These are phyloP conservation scores for Teratosphaeria epicoccoides DNA, from an alignment of 2,329 filamentous ascomycete species.

Conservation along the genomic window DNA sequence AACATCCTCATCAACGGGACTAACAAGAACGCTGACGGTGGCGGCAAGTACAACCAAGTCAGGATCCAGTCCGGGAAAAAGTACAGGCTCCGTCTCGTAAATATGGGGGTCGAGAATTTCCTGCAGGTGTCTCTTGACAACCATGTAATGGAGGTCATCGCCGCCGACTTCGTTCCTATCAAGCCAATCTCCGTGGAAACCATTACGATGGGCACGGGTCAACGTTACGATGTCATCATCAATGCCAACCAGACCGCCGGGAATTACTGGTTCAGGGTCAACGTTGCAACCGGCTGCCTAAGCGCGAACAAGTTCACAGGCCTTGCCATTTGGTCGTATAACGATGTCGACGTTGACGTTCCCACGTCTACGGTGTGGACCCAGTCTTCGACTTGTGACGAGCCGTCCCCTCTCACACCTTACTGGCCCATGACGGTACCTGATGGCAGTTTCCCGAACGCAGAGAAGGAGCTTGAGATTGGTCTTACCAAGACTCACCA, in stretches of 20 bases:
- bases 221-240: constrained; percentile 39
- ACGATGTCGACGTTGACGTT: constrained; percentile 11
- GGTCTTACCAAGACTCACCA: constrained; percentile 23
- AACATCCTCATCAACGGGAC: constrained; percentile 27
- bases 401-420: constrained; percentile 20
- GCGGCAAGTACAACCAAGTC: constrained; percentile 13
- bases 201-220: constrained; percentile 32
- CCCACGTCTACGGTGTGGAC: constrained; percentile 15
- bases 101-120: constrained; percentile 28
- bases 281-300: constrained; percentile 28
- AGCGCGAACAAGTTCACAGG: constrained; percentile 25
- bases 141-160: constrained; percentile 35
- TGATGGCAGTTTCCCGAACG: constrained; percentile 1
- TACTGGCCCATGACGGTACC: constrained; percentile 29
- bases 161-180: constrained; percentile 35
- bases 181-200: constrained; percentile 30
- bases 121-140: constrained; percentile 31
- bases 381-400: constrained; percentile 21
- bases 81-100: constrained; percentile 36
- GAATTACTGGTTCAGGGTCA: constrained; percentile 38
- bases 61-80: constrained; percentile 25
- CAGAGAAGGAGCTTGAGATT: constrained; percentile 18
- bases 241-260: constrained; percentile 33
- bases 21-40: constrained; percentile 16
- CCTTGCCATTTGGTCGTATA: constrained; percentile 29